phyloP scores from a whole-genome alignment of 805 yeast genomes.

The Debaryomyces maramus region DNA sequence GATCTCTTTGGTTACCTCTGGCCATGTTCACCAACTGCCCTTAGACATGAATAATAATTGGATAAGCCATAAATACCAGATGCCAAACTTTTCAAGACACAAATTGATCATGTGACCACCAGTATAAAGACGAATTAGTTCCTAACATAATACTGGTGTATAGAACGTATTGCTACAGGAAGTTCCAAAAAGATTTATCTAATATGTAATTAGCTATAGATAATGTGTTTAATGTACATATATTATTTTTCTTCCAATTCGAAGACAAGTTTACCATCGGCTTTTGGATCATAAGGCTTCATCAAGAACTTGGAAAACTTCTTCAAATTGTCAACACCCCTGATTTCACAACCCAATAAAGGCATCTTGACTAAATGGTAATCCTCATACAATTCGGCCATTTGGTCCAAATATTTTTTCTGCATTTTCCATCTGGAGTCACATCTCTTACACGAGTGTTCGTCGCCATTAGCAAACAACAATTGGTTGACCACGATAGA shows the following conservation, averaged over 20 bases:
- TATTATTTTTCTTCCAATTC: constrained; percentile 51
- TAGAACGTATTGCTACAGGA: too few species aligned
- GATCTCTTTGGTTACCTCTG: constrained; percentile 95
- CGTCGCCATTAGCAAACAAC: constrained; percentile 78
- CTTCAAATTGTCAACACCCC: constrained; percentile 85
- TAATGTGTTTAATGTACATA: background rate
- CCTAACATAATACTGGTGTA: background rate
- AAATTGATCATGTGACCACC: background rate
- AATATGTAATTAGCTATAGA: background rate
- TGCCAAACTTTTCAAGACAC: background rate
- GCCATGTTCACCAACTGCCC: constrained; percentile 55
- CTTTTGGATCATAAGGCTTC: constrained; percentile 70
- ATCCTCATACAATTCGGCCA: constrained; percentile 94
- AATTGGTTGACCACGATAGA: constrained; percentile 95
- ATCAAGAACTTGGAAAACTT: constrained; percentile 80
- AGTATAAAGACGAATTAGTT: background rate
- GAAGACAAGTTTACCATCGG: constrained; percentile 53
- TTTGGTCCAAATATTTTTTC: constrained; percentile 89
- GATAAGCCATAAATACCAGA: background rate
- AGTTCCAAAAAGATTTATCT: constrained; percentile 1
- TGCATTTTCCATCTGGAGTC: constrained; percentile 94
- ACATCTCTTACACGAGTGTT: constrained; percentile 82
- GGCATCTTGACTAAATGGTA: constrained; percentile 97
- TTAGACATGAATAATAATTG: background rate
- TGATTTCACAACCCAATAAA: constrained; percentile 87